Conservation (phyloP, 78 protist species). For the Thecamonas trahens region DNA sequence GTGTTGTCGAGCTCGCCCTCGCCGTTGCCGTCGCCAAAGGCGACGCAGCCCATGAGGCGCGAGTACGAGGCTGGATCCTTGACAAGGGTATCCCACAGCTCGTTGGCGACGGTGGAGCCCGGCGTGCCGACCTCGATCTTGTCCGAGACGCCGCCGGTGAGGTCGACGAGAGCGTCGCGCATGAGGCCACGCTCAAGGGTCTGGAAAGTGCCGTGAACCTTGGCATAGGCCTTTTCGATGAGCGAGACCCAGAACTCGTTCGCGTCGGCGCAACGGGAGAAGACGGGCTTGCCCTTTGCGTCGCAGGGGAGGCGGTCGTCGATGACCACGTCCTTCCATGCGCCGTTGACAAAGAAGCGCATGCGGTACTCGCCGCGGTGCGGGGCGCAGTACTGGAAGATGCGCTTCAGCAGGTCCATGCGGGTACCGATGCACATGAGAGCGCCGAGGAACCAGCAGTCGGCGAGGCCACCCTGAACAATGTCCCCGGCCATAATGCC, state of each 20-base stretch:
- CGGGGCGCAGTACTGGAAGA: neutral
- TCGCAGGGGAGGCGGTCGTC: slow-evolving; percentile 19
- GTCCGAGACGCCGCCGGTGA: neutral
- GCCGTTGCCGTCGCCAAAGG: too few relatives aligned
- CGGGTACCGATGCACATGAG: neutral
- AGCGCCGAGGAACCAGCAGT: neutral
- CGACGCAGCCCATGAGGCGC: too few relatives aligned
- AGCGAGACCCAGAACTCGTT: neutral
- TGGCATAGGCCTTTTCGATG: slow-evolving; percentile 20
- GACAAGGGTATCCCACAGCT: too few relatives aligned
- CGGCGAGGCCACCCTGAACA: neutral
- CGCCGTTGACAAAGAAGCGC: slow-evolving; percentile 1
- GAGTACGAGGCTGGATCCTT: too few relatives aligned
- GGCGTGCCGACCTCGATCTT: too few relatives aligned
- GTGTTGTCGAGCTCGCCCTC: too few relatives aligned
- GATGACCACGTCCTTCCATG: neutral
- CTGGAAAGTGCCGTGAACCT: neutral
- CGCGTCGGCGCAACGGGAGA: neutral
- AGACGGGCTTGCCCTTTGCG: neutral
- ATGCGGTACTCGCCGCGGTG: neutral
- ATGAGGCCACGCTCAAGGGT: neutral
- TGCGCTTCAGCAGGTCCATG: neutral
- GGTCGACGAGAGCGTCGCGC: neutral
- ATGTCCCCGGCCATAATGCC: neutral
- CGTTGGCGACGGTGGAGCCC: too few relatives aligned